Percentiles rank a stretch among this genome's conserved stretches.
phyloP scores from a whole-genome alignment of 2,329 filamentous ascomycete genomes.

The Clarireedia monteithiana region DNA sequence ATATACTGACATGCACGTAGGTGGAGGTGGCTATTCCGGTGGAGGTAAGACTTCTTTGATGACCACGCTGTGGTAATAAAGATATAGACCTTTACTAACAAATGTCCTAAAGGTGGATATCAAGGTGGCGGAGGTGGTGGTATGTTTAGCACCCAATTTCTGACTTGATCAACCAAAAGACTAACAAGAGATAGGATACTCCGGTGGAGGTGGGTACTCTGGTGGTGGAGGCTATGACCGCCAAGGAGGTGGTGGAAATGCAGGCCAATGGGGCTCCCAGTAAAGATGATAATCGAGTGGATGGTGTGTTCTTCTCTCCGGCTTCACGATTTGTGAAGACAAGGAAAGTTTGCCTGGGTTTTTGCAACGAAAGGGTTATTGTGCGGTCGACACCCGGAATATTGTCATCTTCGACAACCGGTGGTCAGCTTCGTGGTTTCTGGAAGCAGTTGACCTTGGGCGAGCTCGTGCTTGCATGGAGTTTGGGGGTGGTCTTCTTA shows the following conservation, averaged over 20 bases:
- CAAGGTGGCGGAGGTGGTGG: slow-evolving; percentile 7
- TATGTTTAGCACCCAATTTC: not conserved
- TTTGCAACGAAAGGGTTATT: slow-evolving; percentile 28
- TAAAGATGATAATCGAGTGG: slow-evolving; percentile 1
- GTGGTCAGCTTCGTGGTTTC: slow-evolving; percentile 27
- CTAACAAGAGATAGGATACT: not conserved
- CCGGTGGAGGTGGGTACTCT: not conserved
- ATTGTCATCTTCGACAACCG: slow-evolving; percentile 16
- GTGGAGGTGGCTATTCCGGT: slow-evolving; percentile 10
- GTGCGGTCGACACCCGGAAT: slow-evolving; percentile 22
- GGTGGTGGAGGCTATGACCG: slow-evolving; percentile 1
- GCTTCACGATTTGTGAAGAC: slow-evolving; percentile 9
- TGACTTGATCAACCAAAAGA: not conserved
- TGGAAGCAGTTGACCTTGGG: slow-evolving; percentile 27
- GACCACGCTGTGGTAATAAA: slow-evolving; percentile 2
- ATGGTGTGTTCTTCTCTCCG: not conserved
- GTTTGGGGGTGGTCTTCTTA: slow-evolving; percentile 25
- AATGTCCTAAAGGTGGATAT: slow-evolving; percentile 7
- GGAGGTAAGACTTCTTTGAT: slow-evolving; percentile 19
- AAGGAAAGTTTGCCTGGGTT: slow-evolving; percentile 29
- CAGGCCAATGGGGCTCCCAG: slow-evolving; percentile 5
- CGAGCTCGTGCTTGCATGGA: slow-evolving; percentile 28
- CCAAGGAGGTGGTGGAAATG: slow-evolving; percentile 3
- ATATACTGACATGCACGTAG: not conserved
- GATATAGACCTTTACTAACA: slow-evolving; percentile 1